Conservation (phyloP, 2,329 filamentous ascomycete genomes). For the Ophiostoma perfectum region DNA sequence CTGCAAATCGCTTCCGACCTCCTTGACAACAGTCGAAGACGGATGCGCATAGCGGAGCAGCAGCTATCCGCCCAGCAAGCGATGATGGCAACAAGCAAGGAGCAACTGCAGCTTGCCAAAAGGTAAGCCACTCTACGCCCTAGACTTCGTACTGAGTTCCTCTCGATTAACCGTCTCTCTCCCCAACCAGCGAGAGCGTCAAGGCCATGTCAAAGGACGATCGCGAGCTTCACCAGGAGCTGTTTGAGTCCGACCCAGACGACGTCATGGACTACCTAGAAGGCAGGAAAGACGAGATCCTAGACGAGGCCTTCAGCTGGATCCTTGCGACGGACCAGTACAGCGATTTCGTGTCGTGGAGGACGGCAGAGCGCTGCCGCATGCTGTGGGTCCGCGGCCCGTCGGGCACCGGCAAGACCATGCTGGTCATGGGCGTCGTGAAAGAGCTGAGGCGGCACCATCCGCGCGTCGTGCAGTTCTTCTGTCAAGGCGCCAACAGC, state of each 20-base stretch:
- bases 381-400: constrained; percentile 1
- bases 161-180: too few relatives aligned
- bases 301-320: not conserved
- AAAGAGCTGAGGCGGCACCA: not conserved
- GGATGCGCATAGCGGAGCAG: too few relatives aligned
- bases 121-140: too few relatives aligned
- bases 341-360: not conserved
- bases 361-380: not conserved
- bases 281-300: not conserved
- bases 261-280: not conserved
- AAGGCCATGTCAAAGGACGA: too few relatives aligned
- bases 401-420: not conserved
- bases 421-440: constrained; percentile 2
- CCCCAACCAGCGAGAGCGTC: too few relatives aligned
- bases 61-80: too few relatives aligned
- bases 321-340: not conserved
- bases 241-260: not conserved
- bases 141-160: too few relatives aligned
- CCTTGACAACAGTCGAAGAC: too few relatives aligned
- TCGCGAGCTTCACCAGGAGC: not conserved
- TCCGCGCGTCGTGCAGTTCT: not conserved
- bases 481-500: not conserved
- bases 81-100: too few relatives aligned
- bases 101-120: too few relatives aligned
- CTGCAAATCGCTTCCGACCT: too few relatives aligned